These are phyloP conservation scores for Beta vulgaris DNA, from an alignment of 148 eudicot species.

Conservation along the genomic window DNA sequence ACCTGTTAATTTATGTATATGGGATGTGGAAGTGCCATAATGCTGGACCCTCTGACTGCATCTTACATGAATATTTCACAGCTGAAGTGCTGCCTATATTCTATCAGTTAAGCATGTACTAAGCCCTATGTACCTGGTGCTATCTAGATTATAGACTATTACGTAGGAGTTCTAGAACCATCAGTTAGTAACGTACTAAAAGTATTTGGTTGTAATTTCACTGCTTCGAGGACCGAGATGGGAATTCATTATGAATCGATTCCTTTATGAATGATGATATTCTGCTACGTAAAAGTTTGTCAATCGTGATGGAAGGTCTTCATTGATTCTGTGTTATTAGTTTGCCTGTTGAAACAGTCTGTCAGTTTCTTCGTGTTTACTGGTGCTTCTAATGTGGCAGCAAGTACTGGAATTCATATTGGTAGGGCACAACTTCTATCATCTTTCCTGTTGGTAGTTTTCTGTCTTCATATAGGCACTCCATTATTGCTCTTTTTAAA, in stretches of 20 bases:
- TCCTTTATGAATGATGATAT: background rate
- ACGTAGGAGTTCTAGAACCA: background rate
- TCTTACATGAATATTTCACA: background rate
- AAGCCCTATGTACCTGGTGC: background rate
- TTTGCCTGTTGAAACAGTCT: constrained; percentile 17
- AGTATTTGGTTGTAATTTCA: background rate
- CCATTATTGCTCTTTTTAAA: constrained; percentile 72
- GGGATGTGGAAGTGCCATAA: background rate
- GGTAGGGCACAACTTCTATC: constrained; percentile 69
- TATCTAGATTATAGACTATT: background rate
- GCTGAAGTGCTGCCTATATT: constrained; percentile 1
- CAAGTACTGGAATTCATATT: constrained; percentile 75
- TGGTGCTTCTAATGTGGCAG: constrained; percentile 34
- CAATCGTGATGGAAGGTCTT: constrained; percentile 1
- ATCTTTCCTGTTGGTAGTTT: constrained; percentile 52
- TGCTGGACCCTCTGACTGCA: background rate
- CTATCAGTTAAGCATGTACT: background rate
- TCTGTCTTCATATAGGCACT: constrained; percentile 59
- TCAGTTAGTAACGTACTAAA: constrained; percentile 15
- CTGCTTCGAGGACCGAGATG: background rate
- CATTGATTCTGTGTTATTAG: constrained; percentile 1
- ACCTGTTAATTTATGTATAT: background rate
- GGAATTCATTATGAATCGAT: background rate
- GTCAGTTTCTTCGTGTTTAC: background rate
- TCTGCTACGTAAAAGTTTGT: constrained; percentile 5